Evolutionary conservation across 805 yeast species (phyloP).

Genomic region (Cyberlindnera euphorbiiphila): DNA sequence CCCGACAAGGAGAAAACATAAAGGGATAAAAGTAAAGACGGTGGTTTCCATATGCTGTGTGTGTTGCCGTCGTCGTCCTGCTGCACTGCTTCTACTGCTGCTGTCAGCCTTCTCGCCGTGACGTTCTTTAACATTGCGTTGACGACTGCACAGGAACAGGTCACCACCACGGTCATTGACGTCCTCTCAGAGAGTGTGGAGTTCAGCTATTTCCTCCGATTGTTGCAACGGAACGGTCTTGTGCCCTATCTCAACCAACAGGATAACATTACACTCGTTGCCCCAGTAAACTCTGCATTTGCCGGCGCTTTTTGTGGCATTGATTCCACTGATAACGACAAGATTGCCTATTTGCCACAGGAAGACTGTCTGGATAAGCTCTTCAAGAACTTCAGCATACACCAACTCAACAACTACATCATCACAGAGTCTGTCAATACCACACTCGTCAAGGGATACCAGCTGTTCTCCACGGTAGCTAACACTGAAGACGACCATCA

Average conservation of each 20-base stretch:
- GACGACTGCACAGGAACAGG: constrained; percentile 11
- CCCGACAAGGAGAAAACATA: too few relatives aligned
- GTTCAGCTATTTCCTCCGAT: constrained; percentile 58
- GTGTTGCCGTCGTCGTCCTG: too few relatives aligned
- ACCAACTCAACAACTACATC: constrained; percentile 16
- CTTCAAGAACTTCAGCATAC: constrained; percentile 7
- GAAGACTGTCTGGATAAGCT: constrained; percentile 4
- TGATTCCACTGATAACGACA: not conserved
- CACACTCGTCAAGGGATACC: constrained; percentile 11
- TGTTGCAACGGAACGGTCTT: constrained; percentile 58
- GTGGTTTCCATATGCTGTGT: too few relatives aligned
- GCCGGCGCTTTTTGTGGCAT: constrained; percentile 21
- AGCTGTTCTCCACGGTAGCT: constrained; percentile 15
- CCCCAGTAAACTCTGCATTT: constrained; percentile 81
- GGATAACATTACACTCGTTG: constrained; percentile 66
- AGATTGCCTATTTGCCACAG: too few relatives aligned
- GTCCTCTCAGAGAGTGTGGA: constrained; percentile 63
- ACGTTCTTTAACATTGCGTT: not conserved
- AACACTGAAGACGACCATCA: constrained; percentile 12
- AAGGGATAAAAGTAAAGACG: too few relatives aligned
- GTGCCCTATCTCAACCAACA: constrained; percentile 58
- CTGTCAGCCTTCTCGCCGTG: not conserved
- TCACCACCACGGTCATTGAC: constrained; percentile 54
- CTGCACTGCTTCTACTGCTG: constrained; percentile 1
- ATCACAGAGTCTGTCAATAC: constrained; percentile 14